Evolutionary conservation across 2,329 filamentous ascomycete species (phyloP).

Genomic region (Diaporthe humulicola): DNA sequence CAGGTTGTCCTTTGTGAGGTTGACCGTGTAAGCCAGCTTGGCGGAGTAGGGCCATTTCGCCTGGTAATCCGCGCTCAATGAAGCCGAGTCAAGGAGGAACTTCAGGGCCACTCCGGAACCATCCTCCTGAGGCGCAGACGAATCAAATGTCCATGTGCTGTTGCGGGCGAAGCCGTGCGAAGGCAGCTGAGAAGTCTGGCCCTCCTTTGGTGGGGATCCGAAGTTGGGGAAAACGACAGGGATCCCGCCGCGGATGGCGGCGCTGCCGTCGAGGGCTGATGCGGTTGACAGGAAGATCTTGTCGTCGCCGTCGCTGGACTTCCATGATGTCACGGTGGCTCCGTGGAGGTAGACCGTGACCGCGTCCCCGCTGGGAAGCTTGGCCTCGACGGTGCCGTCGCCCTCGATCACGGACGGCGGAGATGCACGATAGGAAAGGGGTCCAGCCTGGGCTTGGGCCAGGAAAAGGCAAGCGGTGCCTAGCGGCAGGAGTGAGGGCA

Average conservation of each 20-base stretch:
- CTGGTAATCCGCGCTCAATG: slow-evolving; percentile 7
- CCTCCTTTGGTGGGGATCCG: slow-evolving; percentile 18
- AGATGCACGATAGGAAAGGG: neutral
- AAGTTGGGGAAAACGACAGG: slow-evolving; percentile 31
- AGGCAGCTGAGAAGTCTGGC: slow-evolving; percentile 28
- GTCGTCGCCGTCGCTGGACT: slow-evolving; percentile 31
- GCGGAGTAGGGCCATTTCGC: slow-evolving; percentile 25
- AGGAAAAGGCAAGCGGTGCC: slow-evolving; percentile 12
- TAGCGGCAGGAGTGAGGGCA: neutral
- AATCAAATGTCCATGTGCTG: slow-evolving; percentile 27
- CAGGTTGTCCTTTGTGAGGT: slow-evolving; percentile 28
- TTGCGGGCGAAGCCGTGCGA: slow-evolving; percentile 30
- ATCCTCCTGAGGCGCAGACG: slow-evolving; percentile 7
- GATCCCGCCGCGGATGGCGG: slow-evolving; percentile 32
- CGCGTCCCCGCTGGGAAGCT: slow-evolving; percentile 25
- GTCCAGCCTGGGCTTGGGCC: slow-evolving; percentile 17
- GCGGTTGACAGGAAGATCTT: slow-evolving; percentile 32
- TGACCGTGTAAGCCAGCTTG: slow-evolving; percentile 14
- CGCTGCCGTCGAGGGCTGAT: slow-evolving; percentile 29
- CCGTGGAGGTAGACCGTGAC: slow-evolving; percentile 31
- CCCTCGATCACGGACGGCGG: slow-evolving; percentile 1
- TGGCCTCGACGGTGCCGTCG: slow-evolving; percentile 21
- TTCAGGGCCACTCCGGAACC: neutral
- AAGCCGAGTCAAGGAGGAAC: slow-evolving; percentile 15
- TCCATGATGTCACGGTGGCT: slow-evolving; percentile 33